Conservation (phyloP, 371 early-diverging fungal genomes). For the Smittium culicis region DNA sequence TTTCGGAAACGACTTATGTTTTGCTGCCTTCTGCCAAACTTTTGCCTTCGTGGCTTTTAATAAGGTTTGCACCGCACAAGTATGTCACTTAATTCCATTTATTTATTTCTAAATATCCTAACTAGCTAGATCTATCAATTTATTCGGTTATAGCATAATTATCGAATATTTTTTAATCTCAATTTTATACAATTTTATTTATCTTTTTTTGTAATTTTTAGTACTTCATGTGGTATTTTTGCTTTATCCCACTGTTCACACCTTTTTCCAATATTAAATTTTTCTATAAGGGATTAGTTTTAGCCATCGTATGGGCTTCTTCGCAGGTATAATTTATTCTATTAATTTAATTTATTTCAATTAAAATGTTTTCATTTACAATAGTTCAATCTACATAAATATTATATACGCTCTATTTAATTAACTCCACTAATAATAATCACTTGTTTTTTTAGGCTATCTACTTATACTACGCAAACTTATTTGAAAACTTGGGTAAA, state of each 20-base stretch:
- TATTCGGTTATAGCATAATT: too few relatives aligned
- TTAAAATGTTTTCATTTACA: too few relatives aligned
- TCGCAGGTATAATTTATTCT: constrained; percentile 55
- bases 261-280: constrained; percentile 44
- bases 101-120: background rate
- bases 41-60: constrained; percentile 90
- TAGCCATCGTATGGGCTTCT: constrained; percentile 55
- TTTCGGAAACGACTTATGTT: constrained; percentile 65
- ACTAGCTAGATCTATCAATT: background rate
- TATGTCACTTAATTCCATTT: constrained; percentile 33
- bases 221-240: constrained; percentile 98
- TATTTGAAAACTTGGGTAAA: constrained; percentile 1
- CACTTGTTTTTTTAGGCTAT: background rate
- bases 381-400: too few relatives aligned
- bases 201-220: constrained; percentile 19
- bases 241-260: constrained; percentile 72
- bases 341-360: too few relatives aligned
- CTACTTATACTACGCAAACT: background rate
- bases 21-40: constrained; percentile 83
- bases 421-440: background rate
- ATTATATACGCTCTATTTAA: background rate
- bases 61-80: constrained; percentile 93
- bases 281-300: constrained; percentile 39
- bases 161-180: background rate
- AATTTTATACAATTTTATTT: background rate